These are phyloP conservation scores for Alliaria petiolata DNA, from an alignment of 345 rosid genomes.

Conservation along the genomic window DNA sequence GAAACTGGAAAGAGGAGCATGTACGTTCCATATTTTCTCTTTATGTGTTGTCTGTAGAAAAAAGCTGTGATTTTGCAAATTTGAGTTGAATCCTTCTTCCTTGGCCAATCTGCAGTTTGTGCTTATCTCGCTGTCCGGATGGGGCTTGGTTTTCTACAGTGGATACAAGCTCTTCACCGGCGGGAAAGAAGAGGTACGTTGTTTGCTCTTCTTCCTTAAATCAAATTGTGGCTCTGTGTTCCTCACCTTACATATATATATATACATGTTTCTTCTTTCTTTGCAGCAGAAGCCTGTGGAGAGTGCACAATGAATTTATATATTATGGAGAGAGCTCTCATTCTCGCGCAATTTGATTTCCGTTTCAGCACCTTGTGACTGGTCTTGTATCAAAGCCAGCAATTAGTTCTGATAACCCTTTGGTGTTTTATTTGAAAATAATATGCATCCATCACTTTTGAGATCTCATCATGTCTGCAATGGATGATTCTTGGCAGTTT, in stretches of 20 bases:
- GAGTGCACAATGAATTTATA: conserved; percentile 12
- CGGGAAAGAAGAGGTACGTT: conserved; percentile 51
- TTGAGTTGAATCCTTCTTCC: background rate
- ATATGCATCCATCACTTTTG: conserved; percentile 28
- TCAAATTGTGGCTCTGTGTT: background rate
- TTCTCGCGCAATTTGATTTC: conserved; percentile 14
- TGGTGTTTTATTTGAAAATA: conserved; percentile 15
- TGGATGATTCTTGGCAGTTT: conserved; percentile 12
- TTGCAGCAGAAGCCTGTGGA: conserved; percentile 32
- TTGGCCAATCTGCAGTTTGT: conserved; percentile 48
- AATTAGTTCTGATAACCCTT: background rate
- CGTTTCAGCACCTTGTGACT: conserved; percentile 8
- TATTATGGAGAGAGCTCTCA: background rate
- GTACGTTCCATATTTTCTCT: conserved; percentile 39
- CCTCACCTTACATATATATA: background rate
- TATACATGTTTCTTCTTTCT: background rate
- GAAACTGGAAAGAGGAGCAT: conserved; percentile 94
- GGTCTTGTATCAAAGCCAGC: conserved; percentile 13
- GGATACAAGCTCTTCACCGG: conserved; percentile 49
- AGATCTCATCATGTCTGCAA: conserved; percentile 14
- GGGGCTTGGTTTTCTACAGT: conserved; percentile 55
- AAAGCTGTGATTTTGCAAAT: background rate
- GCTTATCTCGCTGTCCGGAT: conserved; percentile 57
- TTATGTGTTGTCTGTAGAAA: background rate
- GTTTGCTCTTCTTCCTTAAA: conserved; percentile 1